Conservation (phyloP, 2,329 filamentous ascomycete genomes). For the Colletotrichum zoysiae region DNA sequence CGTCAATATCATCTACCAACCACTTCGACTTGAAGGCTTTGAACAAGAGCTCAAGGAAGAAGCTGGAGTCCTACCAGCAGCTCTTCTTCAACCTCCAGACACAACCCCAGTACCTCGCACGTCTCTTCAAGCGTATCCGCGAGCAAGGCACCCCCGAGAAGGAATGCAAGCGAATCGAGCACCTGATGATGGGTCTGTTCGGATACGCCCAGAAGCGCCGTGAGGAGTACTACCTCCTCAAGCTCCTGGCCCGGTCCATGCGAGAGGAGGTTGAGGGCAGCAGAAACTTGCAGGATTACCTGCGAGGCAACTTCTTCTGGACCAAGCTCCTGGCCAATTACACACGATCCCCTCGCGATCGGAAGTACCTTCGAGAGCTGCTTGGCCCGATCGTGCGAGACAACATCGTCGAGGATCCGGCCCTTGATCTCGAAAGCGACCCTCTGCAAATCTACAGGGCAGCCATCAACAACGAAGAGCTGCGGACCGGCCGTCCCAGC, state of each 20-base stretch:
- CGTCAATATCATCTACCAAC: constrained; percentile 88
- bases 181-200: constrained; percentile 95
- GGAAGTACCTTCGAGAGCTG: constrained; percentile 91
- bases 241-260: constrained; percentile 84
- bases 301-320: constrained; percentile 95
- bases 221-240: constrained; percentile 96
- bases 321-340: constrained; percentile 88
- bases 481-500: constrained; percentile 89
- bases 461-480: constrained; percentile 96
- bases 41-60: constrained; percentile 95
- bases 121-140: constrained; percentile 85
- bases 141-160: constrained; percentile 90
- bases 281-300: constrained; percentile 82
- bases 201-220: constrained; percentile 96
- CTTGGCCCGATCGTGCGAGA: constrained; percentile 88
- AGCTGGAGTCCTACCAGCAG: constrained; percentile 96
- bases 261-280: constrained; percentile 87
- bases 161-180: constrained; percentile 91
- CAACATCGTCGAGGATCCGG: constrained; percentile 92
- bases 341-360: constrained; percentile 88
- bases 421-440: constrained; percentile 93
- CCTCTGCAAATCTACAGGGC: constrained; percentile 97
- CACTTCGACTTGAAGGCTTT: constrained; percentile 97
- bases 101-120: constrained; percentile 92
- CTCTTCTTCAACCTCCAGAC: constrained; percentile 98